A percentile compares a stretch with the other conserved stretches of the same genome.
Conservation (phyloP, 2,329 filamentous ascomycete genomes). For the Colletotrichum lentis region DNA sequence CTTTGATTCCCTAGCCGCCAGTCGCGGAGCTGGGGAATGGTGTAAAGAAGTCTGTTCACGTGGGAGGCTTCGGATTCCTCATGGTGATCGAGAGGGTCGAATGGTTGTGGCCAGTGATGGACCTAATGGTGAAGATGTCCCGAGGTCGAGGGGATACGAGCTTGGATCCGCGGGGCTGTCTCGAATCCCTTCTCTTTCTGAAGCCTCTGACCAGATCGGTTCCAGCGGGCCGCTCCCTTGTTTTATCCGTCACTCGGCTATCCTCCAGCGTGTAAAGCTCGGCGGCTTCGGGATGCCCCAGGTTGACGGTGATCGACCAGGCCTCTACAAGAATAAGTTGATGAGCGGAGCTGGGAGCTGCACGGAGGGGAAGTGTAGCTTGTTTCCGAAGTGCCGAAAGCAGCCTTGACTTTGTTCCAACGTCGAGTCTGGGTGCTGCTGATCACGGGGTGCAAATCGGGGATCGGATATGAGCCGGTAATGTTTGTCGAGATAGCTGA, state of each 20-base stretch:
- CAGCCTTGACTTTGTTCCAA: conserved; percentile 7
- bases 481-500: background rate
- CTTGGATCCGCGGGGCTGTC: background rate
- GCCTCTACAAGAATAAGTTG: background rate
- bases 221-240: background rate
- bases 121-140: background rate
- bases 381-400: conserved; percentile 13
- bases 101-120: conserved; percentile 5
- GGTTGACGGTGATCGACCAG: background rate
- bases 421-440: background rate
- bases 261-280: background rate
- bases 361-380: background rate
- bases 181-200: background rate
- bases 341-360: background rate
- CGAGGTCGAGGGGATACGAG: background rate
- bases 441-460: background rate
- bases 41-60: conserved; percentile 21
- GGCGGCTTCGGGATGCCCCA: background rate
- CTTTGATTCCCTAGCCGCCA: conserved; percentile 18
- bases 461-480: background rate
- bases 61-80: conserved; percentile 36
- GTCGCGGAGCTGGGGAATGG: conserved; percentile 8
- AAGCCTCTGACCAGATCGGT: background rate
- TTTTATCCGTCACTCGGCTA: background rate
- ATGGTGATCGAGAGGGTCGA: conserved; percentile 16